Evolutionary conservation across 2,329 filamentous ascomycete species (phyloP), one percentile per base, ranked within the genome.

Genomic region (Seiridium cupressi): DNA sequence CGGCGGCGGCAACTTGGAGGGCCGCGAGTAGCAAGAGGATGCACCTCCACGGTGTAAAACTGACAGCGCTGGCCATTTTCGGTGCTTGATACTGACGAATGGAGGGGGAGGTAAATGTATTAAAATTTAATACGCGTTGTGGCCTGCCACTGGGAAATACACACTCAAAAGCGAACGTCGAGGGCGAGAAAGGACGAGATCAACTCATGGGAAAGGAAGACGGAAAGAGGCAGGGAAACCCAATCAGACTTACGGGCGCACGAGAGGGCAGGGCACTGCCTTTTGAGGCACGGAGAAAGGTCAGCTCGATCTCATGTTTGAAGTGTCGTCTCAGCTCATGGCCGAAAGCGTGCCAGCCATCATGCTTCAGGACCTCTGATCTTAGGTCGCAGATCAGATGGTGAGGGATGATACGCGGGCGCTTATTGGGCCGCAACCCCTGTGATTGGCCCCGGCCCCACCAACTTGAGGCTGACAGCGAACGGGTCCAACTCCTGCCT

Each of bases 391-490:
- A 49, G 54, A 57, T 57, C 40, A 35, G 54, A 57, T 48, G 54
- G 44, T 47, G 44, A 35, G 40, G 54, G 18, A 26, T 26, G 18
- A 26, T 26, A 32, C 44, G n/a, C 10, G 44, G 40, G 10, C 54
- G 9, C 6, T 18, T 6, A 57, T 57, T 57, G 54, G 54, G 18
- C 36, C 18, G 18, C 26, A 31, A 9, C 54, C 53, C 54, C 44
- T 48, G 54, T 26, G 9, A 44, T 10, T 5, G 34, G 54, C 44
- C 54, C 54, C 42, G 31, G 54, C 26, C 54, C 54, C 54, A 57
- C 54, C 54, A 46, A 46, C 54, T 48, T 57, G 54, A 57, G 44
- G 54, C 51, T 55, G 51, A 55, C 51, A 55, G 36, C 40, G 36
- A 44, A 55, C 51, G 51, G 51, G n/a, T 44, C 36, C n/a, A 18